Evolutionary conservation across 345 rosid genomes (phyloP).

Genomic region (Aegle marmelos): DNA sequence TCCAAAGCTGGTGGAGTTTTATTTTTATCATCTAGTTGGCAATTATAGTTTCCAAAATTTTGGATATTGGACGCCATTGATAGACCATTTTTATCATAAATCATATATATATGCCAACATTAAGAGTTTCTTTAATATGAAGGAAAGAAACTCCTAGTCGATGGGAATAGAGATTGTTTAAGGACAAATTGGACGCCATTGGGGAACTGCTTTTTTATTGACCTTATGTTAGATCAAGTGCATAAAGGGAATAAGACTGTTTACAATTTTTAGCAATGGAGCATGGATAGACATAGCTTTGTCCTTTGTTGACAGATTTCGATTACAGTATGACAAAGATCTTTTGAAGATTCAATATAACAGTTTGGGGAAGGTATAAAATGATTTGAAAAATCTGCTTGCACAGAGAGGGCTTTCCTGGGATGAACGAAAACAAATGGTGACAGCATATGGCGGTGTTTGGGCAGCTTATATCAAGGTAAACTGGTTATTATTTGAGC

Average conservation of each 20-base stretch:
- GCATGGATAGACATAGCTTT: slow-evolving; percentile 44
- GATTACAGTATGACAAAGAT: slow-evolving; percentile 33
- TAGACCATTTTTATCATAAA: too few species aligned
- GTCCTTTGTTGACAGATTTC: slow-evolving; percentile 42
- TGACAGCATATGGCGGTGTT: slow-evolving; percentile 36
- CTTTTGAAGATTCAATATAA: slow-evolving; percentile 28
- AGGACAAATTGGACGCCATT: slow-evolving; percentile 37
- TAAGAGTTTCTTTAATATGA: slow-evolving; percentile 3
- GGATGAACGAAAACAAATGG: slow-evolving; percentile 38
- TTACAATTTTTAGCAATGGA: slow-evolving; percentile 23
- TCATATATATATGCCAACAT: background rate
- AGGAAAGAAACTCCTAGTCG: slow-evolving; percentile 29
- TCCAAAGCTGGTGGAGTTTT: slow-evolving; percentile 23
- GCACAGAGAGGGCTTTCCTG: slow-evolving; percentile 36
- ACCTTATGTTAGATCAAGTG: slow-evolving; percentile 43
- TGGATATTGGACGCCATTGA: too few species aligned
- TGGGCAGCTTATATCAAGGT: slow-evolving; percentile 45
- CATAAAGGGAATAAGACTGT: slow-evolving; percentile 26
- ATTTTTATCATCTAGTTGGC: background rate
- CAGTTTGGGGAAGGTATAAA: slow-evolving; percentile 32
- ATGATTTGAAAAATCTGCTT: slow-evolving; percentile 34
- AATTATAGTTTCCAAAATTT: background rate
- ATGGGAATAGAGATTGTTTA: slow-evolving; percentile 25
- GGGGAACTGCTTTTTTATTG: slow-evolving; percentile 50
- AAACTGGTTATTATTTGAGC: slow-evolving; percentile 10